These are phyloP conservation scores for Populus davidiana DNA, from an alignment of 345 rosid genomes.

Conservation along the genomic window DNA sequence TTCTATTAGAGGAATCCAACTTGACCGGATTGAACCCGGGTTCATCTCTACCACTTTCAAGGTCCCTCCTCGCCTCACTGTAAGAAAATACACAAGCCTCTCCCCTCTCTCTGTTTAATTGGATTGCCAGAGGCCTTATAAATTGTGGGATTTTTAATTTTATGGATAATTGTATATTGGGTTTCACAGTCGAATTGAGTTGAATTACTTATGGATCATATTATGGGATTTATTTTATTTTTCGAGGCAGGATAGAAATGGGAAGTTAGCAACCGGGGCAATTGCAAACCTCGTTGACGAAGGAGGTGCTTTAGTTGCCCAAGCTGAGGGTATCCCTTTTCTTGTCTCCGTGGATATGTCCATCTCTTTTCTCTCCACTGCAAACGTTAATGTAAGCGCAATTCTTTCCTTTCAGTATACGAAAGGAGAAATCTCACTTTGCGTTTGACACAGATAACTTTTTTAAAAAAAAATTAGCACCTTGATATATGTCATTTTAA, in stretches of 20 bases:
- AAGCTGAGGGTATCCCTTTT: conserved; percentile 59
- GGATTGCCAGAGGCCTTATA: not conserved
- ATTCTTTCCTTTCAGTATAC: not conserved
- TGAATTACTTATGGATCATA: not conserved
- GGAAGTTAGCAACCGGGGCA: conserved; percentile 74
- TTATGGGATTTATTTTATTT: not conserved
- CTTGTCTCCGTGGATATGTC: conserved; percentile 87
- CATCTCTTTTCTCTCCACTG: conserved; percentile 55
- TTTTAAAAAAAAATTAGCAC: no score
- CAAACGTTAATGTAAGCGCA: conserved; percentile 17
- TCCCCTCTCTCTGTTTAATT: not conserved
- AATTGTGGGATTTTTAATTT: no score
- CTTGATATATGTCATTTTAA: not conserved
- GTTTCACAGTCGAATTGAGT: not conserved
- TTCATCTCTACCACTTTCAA: conserved; percentile 65
- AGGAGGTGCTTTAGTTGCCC: conserved; percentile 64
- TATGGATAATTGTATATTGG: no score
- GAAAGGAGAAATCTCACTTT: not conserved
- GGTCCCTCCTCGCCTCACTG: conserved; percentile 87
- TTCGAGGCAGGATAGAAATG: conserved; percentile 58
- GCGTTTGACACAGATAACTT: not conserved
- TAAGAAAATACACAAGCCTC: conserved; percentile 19
- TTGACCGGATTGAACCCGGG: conserved; percentile 72
- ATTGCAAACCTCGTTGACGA: conserved; percentile 90
- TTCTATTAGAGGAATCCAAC: conserved; percentile 61